Base-by-base conservation (phyloP, 495 filamentous ascomycete species). In the Aspergillus steynii region DNA sequence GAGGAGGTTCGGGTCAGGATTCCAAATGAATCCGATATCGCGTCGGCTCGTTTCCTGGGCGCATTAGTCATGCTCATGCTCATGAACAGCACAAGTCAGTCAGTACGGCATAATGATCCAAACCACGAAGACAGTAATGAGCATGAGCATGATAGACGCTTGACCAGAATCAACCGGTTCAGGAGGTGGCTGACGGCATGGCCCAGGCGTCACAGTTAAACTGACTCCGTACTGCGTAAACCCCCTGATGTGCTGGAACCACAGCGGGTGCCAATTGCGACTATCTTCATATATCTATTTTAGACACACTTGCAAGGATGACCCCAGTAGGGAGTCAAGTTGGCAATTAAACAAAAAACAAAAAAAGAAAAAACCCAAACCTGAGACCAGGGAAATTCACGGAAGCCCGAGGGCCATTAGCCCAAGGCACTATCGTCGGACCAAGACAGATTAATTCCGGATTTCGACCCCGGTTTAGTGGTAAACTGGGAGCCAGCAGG, bases 151-250 rank as follows among this genome's bases (percentile, higher is more conserved):
- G 42, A 46, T 5, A 49, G 47, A 49, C 47, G 6, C 47, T 4
- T 27, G 5, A 52, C 29, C 25, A 28, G 50, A 25, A 29, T 5
- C 27, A 52, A 26, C 47, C 29, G 37, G 56, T 56, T 65, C 63
- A 65, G 66, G 63, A 65, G 66, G 66, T 65, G 63, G 63, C 63
- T 65, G 51, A 68, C 58, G 63, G n/a, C 47, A 45, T 50, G 51
- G 53, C 31, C 58, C 56, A 48, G 50, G 29, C 49, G 53, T 52
- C 29, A 27, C 56, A 59, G 52, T 53, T 53, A 34, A 59, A 55
- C 48, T 46, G 48, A n/a, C 15, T 31, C 48, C 48, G 14, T 5
- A 25, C 20, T 10, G 10, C 50, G 51, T 52, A 50, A 50, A 27
- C 27, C 28, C 29, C 46, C 55, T 50, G 42, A 58, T 59, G 14